Evolutionary conservation across 2,329 filamentous ascomycete species (phyloP).

Genomic region (Pestalotiopsis sp.): DNA sequence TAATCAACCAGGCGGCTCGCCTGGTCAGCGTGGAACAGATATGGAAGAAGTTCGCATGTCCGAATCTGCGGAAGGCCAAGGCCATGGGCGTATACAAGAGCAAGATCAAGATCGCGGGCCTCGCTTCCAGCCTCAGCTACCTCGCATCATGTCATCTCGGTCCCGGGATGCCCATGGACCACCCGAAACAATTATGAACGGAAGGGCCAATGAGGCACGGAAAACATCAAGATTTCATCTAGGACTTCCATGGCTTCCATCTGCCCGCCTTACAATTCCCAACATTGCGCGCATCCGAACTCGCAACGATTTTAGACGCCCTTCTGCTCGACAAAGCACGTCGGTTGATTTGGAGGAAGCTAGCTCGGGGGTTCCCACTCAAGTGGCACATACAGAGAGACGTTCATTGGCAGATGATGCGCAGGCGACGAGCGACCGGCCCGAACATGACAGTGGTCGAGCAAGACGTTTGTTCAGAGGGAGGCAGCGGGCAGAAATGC

Average conservation of each 20-base stretch:
- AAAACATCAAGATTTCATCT: conserved; percentile 49
- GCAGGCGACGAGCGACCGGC: conserved; percentile 21
- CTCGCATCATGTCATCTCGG: neutral
- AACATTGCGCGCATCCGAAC: conserved; percentile 42
- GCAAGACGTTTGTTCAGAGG: conserved; percentile 35
- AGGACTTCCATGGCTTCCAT: conserved; percentile 40
- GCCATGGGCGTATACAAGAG: neutral
- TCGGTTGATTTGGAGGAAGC: neutral
- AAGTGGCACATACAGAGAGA: conserved; percentile 15
- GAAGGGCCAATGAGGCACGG: conserved; percentile 41
- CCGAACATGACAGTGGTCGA: conserved; percentile 15
- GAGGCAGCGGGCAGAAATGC: conserved; percentile 51
- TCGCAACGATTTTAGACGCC: conserved; percentile 33
- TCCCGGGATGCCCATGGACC: neutral
- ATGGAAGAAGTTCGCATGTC: conserved; percentile 4
- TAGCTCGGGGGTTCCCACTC: neutral
- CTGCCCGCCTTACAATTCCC: conserved; percentile 44
- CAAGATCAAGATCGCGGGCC: neutral
- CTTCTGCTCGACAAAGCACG: neutral
- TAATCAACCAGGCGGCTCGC: conserved; percentile 3
- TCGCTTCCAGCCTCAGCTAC: neutral
- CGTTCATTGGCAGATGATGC: conserved; percentile 25
- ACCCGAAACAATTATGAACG: conserved; percentile 9
- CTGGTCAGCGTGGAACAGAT: conserved; percentile 1
- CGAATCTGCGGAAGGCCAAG: neutral